Percentiles rank a stretch among this genome's conserved stretches.
Conservation (phyloP, 768 basidiomycete species). For the Termitomyces sp. region DNA sequence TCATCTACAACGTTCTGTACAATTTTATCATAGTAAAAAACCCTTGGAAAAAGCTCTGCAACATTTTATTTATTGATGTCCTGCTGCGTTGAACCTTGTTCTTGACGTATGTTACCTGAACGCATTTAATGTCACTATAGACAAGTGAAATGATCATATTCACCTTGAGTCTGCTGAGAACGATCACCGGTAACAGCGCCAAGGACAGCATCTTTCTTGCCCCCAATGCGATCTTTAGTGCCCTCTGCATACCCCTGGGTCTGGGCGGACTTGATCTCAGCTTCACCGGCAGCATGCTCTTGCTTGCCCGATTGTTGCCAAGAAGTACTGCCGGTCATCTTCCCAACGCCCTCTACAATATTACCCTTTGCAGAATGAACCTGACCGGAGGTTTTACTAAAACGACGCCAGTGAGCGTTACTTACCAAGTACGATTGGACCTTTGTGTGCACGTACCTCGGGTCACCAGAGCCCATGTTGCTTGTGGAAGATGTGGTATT, state of each 20-base stretch:
- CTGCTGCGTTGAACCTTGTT: slow-evolving; percentile 12
- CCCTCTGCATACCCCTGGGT: slow-evolving; percentile 47
- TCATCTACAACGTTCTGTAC: too few species aligned
- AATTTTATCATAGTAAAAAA: too few species aligned
- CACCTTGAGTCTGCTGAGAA: slow-evolving; percentile 35
- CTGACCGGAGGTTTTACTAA: slow-evolving; percentile 37
- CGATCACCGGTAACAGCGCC: slow-evolving; percentile 48
- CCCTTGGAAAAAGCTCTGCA: too few species aligned
- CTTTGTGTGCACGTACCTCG: slow-evolving; percentile 1
- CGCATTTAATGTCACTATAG: not conserved
- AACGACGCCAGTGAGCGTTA: not conserved
- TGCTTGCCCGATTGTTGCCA: slow-evolving; percentile 44
- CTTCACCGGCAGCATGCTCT: slow-evolving; percentile 46
- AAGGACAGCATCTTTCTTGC: slow-evolving; percentile 41
- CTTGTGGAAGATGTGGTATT: not conserved
- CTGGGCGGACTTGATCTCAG: slow-evolving; percentile 41
- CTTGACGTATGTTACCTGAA: slow-evolving; percentile 38
- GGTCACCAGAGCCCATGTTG: slow-evolving; percentile 2
- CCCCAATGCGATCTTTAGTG: slow-evolving; percentile 35
- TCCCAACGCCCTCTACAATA: slow-evolving; percentile 32
- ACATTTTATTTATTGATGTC: slow-evolving; percentile 10
- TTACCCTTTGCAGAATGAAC: slow-evolving; percentile 39
- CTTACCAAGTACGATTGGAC: not conserved
- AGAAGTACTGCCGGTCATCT: slow-evolving; percentile 35
- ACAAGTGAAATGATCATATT: not conserved